Evolutionary conservation across 148 eudicot genomes (phyloP), one percentile per base, ranked within the genome.

Genomic region (Amaranthus hypochondriacus): DNA sequence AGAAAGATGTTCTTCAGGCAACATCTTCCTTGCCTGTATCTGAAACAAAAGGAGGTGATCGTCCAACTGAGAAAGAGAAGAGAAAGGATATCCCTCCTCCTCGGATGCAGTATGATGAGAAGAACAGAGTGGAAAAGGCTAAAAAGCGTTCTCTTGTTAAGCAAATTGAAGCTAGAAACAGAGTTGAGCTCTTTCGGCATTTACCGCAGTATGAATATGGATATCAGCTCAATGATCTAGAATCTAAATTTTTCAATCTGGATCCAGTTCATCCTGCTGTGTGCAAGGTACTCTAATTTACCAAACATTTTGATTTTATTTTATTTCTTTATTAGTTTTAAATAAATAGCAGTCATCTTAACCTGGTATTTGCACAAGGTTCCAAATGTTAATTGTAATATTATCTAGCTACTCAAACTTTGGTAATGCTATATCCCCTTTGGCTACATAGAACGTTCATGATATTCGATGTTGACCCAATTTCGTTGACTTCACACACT

Each of bases 141-240:
- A 89, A 87, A 80, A 94, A 79, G 84, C 91, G 87, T 48, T 79
- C 93, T 42, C 69, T 89, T 46, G 89, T 94, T 49, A 89, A 86
- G 49, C 88, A 89, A 85, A 83, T 90, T 69, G 98, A 91, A 82
- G 88, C 85, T 14, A 87, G 81, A 80, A 91, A 94, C 72, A 80
- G 90, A 72, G 96, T 91, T 13, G 97, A 91, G 74, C 81, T 91
- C 58, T 94, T 94, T 77, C 85, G 82, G 77, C 98, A 94, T 84
- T 83, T 94, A 73, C 98, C 96, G 65, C 98, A 94, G 78, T 94
- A 91, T 84, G 97, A 94, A 77, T 89, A 80, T 76, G 96, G 88
- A 82, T 84, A 83, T 55, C 87, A 83, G 73, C 88, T 91, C 69
- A 82, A 81, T 74, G 93, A 89, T 68, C 83, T 94, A 15, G 93